Evolutionary conservation across 371 early-diverging fungal genomes (phyloP), one percentile per base, ranked within the genome.

Genomic region (Mucor indicus): DNA sequence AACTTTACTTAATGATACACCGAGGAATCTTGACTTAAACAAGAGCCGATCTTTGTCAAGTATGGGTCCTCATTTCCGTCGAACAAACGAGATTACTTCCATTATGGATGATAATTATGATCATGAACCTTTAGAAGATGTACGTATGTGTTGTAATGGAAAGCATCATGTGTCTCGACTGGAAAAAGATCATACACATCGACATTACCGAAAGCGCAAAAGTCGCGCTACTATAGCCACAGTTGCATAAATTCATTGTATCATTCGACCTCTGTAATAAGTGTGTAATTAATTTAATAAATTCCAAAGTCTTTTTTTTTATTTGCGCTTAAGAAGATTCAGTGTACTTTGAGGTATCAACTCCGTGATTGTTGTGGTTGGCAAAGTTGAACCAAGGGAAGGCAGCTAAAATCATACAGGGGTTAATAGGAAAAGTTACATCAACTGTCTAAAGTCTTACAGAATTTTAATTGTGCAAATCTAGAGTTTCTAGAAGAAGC

Each of bases 371-470:
- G 67, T 84, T 83, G 64, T 91, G 92, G 65, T 84, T 86, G 59
- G 76, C 84, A 68, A 89, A 79, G 78, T 91, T 91, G 74, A 90
- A 91, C 83, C 81, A 85, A 40, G 92, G 92, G 44, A 82, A 48
- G 36, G 76, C 67, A 62, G 67, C 87, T 84, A 62, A n/a, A n/a
- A n/a, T n/a, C n/a, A n/a, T n/a, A n/a, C n/a, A n/a, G n/a, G n/a
- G n/a, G n/a, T n/a, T n/a, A n/a, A 22, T 13, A 21, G 12, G 7
- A 15, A 12, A 22, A 24, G 4, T 23, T 32, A 12, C 36, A 15
- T 16, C 12, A 9, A 2, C 9, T 12, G 11, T 15, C 31, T 17
- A 11, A 13, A 3, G 3, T 3, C 71, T 75, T 85, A 86, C 87
- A 48, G 58, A 85, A 84, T 64, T 83, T 83, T 47, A 83, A 59